Evolutionary conservation across 805 yeast species (phyloP).

Genomic region (Pichia manshurica): DNA sequence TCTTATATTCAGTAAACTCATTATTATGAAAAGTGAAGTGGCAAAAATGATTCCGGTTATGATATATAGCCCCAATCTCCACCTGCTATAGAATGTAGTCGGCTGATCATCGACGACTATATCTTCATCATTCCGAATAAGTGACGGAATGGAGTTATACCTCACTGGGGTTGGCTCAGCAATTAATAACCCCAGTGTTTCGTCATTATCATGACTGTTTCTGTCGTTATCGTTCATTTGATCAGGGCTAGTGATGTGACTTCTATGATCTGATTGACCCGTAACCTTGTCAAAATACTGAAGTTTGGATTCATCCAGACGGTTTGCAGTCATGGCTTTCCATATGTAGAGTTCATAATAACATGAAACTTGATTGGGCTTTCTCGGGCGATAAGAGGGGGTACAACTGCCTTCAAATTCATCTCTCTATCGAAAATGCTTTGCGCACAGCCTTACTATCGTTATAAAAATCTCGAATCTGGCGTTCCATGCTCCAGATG

Average conservation of each 20-base stretch:
- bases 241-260: neutral
- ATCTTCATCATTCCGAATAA: slow-evolving; percentile 1
- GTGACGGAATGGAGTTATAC: slow-evolving; percentile 1
- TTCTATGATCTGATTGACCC: neutral
- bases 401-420: neutral
- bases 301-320: neutral
- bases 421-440: too few species aligned
- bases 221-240: neutral
- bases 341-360: too few species aligned
- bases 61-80: neutral
- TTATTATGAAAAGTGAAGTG: neutral
- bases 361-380: too few species aligned
- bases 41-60: neutral
- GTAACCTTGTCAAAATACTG: slow-evolving; percentile 4
- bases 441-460: too few species aligned
- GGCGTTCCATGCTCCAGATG: too few species aligned
- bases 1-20: neutral
- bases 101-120: slow-evolving; percentile 1
- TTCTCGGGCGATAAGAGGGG: neutral
- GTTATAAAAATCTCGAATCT: too few species aligned
- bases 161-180: slow-evolving; percentile 6
- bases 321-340: neutral
- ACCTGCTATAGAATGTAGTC: neutral
- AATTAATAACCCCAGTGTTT: slow-evolving; percentile 2
- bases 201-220: neutral